Evolutionary conservation across 2,329 filamentous ascomycete species (phyloP).

Genomic region (Gnomoniopsis smithogilvyi): DNA sequence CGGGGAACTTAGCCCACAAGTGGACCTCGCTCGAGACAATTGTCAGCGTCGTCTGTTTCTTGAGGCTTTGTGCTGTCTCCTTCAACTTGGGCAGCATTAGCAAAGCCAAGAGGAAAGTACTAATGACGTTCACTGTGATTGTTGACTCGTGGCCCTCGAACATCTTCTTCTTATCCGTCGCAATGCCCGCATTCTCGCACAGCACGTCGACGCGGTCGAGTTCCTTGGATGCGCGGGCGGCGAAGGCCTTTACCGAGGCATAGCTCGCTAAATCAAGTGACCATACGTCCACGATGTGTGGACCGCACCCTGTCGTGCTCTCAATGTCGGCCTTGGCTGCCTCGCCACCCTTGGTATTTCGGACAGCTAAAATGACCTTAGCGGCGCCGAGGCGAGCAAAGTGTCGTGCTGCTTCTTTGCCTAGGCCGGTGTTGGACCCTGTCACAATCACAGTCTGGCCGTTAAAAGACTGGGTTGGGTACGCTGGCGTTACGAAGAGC

Average conservation of each 20-base stretch:
- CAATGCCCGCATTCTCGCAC: constrained; percentile 41
- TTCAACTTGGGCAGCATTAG: constrained; percentile 44
- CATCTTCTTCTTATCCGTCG: constrained; percentile 32
- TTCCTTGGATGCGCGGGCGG: constrained; percentile 25
- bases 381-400: constrained; percentile 30
- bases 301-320: constrained; percentile 1
- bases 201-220: constrained; percentile 41
- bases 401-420: constrained; percentile 35
- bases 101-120: constrained; percentile 39
- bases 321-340: constrained; percentile 22
- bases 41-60: constrained; percentile 10
- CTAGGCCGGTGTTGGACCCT: constrained; percentile 38
- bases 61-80: constrained; percentile 23
- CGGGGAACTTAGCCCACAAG: constrained; percentile 1
- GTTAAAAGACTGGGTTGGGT: constrained; percentile 5
- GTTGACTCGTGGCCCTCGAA: constrained; percentile 45
- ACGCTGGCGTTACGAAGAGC: neutral
- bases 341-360: constrained; percentile 28
- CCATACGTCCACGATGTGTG: constrained; percentile 33
- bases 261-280: constrained; percentile 38
- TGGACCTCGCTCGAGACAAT: constrained; percentile 10
- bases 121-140: constrained; percentile 33
- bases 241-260: constrained; percentile 38
- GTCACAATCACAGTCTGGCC: constrained; percentile 34
- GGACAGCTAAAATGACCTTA: constrained; percentile 36